Evolutionary conservation across 2,329 filamentous ascomycete genomes (phyloP).

Genomic region (Cryoendolithus antarcticus): DNA sequence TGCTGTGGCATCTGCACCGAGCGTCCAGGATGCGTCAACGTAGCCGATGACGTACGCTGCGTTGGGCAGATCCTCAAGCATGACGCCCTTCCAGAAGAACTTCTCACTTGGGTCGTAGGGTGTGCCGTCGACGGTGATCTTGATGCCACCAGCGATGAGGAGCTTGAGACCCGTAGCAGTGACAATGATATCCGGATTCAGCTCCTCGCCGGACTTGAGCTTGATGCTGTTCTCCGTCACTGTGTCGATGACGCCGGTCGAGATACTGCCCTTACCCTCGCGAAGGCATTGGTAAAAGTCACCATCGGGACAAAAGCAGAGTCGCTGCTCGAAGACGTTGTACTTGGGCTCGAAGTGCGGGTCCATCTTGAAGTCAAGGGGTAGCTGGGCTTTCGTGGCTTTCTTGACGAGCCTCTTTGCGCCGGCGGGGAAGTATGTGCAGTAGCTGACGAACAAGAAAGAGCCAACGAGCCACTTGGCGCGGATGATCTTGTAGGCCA

Average conservation of each 20-base stretch:
- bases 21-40: constrained; percentile 48
- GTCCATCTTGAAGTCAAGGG: constrained; percentile 29
- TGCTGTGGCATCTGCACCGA: constrained; percentile 45
- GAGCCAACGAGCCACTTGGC: constrained; percentile 24
- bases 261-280: constrained; percentile 39
- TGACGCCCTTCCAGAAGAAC: constrained; percentile 48
- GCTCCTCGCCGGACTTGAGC: constrained; percentile 27
- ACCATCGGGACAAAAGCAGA: constrained; percentile 55
- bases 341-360: constrained; percentile 35
- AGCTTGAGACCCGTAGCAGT: constrained; percentile 53
- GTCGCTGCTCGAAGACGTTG: constrained; percentile 54
- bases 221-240: constrained; percentile 39
- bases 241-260: constrained; percentile 41
- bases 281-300: constrained; percentile 46
- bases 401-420: constrained; percentile 26
- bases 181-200: constrained; percentile 50
- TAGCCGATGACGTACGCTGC: constrained; percentile 48
- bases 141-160: constrained; percentile 37
- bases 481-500: constrained; percentile 21
- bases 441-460: constrained; percentile 23
- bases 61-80: constrained; percentile 54
- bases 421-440: constrained; percentile 19
- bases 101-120: constrained; percentile 34
- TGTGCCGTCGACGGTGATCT: constrained; percentile 39
- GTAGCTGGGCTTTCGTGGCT: constrained; percentile 34